These are phyloP conservation scores for Cladophialophora immunda DNA, from an alignment of 2,329 filamentous ascomycete species.

Conservation along the genomic window DNA sequence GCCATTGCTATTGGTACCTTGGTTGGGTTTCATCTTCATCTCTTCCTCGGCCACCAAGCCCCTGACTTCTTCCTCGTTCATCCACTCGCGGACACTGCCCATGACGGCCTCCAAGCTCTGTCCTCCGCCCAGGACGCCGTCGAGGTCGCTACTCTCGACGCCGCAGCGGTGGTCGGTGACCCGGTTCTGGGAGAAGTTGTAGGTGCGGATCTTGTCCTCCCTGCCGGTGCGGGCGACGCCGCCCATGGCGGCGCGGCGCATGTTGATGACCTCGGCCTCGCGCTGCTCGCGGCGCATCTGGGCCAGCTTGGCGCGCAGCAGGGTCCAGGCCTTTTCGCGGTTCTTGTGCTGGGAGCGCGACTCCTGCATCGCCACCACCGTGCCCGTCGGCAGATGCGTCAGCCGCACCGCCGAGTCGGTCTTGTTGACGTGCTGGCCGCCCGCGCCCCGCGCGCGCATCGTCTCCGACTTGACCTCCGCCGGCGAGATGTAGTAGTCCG, in stretches of 20 bases:
- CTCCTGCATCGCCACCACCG: slow-evolving; percentile 90
- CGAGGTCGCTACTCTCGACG: slow-evolving; percentile 79
- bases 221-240: slow-evolving; percentile 81
- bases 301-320: slow-evolving; percentile 83
- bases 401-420: slow-evolving; percentile 95
- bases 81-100: slow-evolving; percentile 78
- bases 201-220: slow-evolving; percentile 92
- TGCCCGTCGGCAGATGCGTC: slow-evolving; percentile 88
- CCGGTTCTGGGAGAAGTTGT: slow-evolving; percentile 80
- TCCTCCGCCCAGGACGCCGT: slow-evolving; percentile 79
- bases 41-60: slow-evolving; percentile 72
- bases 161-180: slow-evolving; percentile 90
- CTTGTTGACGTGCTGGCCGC: slow-evolving; percentile 98
- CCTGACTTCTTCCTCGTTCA: slow-evolving; percentile 77
- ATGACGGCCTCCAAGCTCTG: slow-evolving; percentile 78
- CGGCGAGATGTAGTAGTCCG: slow-evolving; percentile 88
- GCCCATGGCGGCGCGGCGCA: slow-evolving; percentile 81
- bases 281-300: slow-evolving; percentile 80
- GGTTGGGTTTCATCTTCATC: slow-evolving; percentile 46
- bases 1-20: slow-evolving; percentile 14
- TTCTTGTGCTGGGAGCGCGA: slow-evolving; percentile 89
- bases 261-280: slow-evolving; percentile 77
- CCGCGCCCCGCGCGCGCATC: slow-evolving; percentile 90
- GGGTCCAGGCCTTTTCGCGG: slow-evolving; percentile 83
- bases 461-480: slow-evolving; percentile 84